Evolutionary conservation across 441 rosid species (phyloP), one percentile per base, ranked within the genome.

Genomic region (Erysimum cheiri): DNA sequence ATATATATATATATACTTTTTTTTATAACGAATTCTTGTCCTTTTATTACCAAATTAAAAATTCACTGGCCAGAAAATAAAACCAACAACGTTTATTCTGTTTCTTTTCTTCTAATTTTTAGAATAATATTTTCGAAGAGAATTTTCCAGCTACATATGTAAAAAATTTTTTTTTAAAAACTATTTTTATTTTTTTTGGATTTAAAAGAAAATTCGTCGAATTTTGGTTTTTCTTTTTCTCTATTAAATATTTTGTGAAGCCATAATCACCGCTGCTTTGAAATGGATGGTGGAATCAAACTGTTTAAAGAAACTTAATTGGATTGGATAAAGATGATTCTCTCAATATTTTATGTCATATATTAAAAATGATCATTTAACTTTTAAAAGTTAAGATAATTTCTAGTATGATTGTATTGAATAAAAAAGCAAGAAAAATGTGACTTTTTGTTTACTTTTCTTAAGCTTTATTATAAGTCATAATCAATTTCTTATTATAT

Each of bases 161-260:
- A 19, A 19, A 19, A 19, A 19, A 19, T n/a, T n/a, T n/a, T n/a
- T n/a, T n/a, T n/a, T 19, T 3, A 8, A 36, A 9, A 36, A 9
- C 40, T 9, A 8, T 9, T 1, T 2, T 36, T 10, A 3, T 47
- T 47, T 54, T 54, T 13, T n/a, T 55, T 33, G 1, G 1, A 13
- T 47, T n/a, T n/a, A 37, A 39, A 59, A 59, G 64, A 59, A 58
- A 59, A 6, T 8, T 61, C 31, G n/a, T n/a, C n/a, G n/a, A n/a
- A n/a, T n/a, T n/a, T n/a, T n/a, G n/a, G n/a, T n/a, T n/a, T n/a
- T n/a, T n/a, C n/a, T 13, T 19, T 24, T 40, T 28, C 28, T 40
- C 3, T n/a, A 44, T 26, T 57, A 5, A 13, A 8, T 43, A 9
- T 9, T 6, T 6, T 32, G 43, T 32, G 12, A 47, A 63, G 54